A percentile compares a stretch with the other conserved stretches of the same genome.
These are phyloP conservation scores for Piper betle DNA, from an alignment of 164 flowering plant species.

Conservation along the genomic window DNA sequence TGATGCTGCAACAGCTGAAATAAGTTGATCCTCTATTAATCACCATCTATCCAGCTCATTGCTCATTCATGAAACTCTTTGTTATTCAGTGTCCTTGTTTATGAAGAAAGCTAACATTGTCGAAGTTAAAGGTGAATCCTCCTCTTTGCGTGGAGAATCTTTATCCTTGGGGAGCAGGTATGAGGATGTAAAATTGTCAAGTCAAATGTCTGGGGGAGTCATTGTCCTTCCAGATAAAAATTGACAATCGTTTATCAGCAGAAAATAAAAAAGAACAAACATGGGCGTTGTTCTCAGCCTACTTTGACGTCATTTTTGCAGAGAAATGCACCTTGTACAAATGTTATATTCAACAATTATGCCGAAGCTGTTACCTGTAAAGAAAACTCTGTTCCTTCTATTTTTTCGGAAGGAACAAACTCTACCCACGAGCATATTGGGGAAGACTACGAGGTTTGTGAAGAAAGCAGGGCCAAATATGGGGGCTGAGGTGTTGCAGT, in stretches of 20 bases:
- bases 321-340: conserved; percentile 19
- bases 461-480: conserved; percentile 79
- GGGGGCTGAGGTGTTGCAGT: conserved; percentile 73
- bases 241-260: neutral
- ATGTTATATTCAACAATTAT: conserved; percentile 1
- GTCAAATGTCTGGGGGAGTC: conserved; percentile 4
- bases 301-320: conserved; percentile 71
- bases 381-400: neutral
- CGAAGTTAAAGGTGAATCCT: conserved; percentile 12
- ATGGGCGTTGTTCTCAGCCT: conserved; percentile 39
- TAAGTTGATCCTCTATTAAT: neutral
- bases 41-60: neutral
- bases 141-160: conserved; percentile 7
- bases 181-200: conserved; percentile 4
- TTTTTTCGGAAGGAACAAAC: neutral
- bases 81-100: conserved; percentile 53
- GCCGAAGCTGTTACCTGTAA: neutral
- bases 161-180: conserved; percentile 10
- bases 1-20: neutral
- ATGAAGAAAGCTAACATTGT: conserved; percentile 33
- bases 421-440: conserved; percentile 5
- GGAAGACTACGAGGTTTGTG: conserved; percentile 32
- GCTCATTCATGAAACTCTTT: neutral
- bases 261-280: conserved; percentile 39
- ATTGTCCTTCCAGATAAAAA: conserved; percentile 4